A percentile compares a stretch with the other conserved stretches of the same genome.
Conservation (phyloP, 2,329 filamentous ascomycete species). For the Immersiporthe knoxdaviesiana region DNA sequence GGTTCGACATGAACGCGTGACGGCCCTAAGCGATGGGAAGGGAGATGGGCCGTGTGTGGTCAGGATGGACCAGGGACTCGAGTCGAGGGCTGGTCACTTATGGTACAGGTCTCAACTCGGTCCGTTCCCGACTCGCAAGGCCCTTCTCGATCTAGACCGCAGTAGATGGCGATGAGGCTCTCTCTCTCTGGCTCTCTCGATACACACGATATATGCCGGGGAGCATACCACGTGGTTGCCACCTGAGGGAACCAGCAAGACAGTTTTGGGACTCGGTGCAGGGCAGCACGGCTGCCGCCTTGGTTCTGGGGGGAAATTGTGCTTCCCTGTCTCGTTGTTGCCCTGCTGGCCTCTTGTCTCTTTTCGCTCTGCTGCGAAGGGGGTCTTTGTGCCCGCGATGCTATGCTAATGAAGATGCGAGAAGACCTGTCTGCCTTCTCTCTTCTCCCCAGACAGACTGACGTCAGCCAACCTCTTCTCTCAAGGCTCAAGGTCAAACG, state of each 20-base stretch:
- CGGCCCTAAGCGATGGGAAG: slow-evolving; percentile 34
- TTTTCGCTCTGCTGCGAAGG: background rate
- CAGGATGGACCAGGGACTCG: slow-evolving; percentile 11
- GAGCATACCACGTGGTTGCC: background rate
- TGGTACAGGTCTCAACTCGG: slow-evolving; percentile 10
- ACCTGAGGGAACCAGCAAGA: background rate
- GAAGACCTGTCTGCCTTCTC: background rate
- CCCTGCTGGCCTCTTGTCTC: too few relatives aligned
- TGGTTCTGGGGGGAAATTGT: background rate
- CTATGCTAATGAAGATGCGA: slow-evolving; percentile 4
- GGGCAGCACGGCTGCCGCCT: background rate
- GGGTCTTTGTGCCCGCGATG: background rate
- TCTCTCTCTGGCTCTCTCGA: slow-evolving; percentile 6
- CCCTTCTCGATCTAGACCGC: background rate
- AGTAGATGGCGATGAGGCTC: slow-evolving; percentile 5
- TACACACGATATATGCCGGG: slow-evolving; percentile 1
- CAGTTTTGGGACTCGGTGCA: background rate
- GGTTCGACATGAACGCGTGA: slow-evolving; percentile 41
- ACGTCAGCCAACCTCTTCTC: background rate
- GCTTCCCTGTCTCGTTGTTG: too few relatives aligned
- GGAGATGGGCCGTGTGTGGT: slow-evolving; percentile 30
- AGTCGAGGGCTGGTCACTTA: slow-evolving; percentile 8
- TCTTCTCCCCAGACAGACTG: background rate
- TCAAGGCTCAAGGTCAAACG: too few relatives aligned
- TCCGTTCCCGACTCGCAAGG: slow-evolving; percentile 19